Evolutionary conservation across 352 stramenopile species (phyloP).

Genomic region (Phytophthora litchii): DNA sequence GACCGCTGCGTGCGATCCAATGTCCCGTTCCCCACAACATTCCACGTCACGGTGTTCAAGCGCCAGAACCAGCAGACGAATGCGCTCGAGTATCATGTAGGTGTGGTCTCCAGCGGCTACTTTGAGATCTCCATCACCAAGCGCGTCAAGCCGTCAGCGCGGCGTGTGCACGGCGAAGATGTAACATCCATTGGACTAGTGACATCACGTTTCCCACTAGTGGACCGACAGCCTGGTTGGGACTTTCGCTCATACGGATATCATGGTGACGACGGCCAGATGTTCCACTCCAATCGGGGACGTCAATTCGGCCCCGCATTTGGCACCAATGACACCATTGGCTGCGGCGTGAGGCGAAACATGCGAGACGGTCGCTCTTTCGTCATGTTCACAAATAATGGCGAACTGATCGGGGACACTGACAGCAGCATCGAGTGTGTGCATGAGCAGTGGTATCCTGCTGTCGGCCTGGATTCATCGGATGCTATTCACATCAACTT

Average conservation of each 20-base stretch:
- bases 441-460: conserved; percentile 40
- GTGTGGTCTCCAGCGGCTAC: conserved; percentile 39
- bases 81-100: conserved; percentile 36
- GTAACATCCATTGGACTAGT: conserved; percentile 70
- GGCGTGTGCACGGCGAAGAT: conserved; percentile 34
- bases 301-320: conserved; percentile 40
- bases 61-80: conserved; percentile 27
- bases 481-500: conserved; percentile 43
- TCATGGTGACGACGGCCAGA: conserved; percentile 75
- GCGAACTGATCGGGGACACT: conserved; percentile 20
- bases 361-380: conserved; percentile 34
- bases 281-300: conserved; percentile 54
- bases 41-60: conserved; percentile 45
- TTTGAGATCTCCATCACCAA: conserved; percentile 44
- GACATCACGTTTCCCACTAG: conserved; percentile 52
- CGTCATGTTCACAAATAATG: conserved; percentile 42
- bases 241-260: conserved; percentile 71
- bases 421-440: conserved; percentile 31
- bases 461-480: conserved; percentile 36
- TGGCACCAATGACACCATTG: conserved; percentile 34
- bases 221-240: conserved; percentile 75
- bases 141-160: conserved; percentile 31
- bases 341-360: conserved; percentile 34
- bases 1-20: conserved; percentile 42
- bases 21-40: conserved; percentile 37